phyloP scores from a whole-genome alignment of 257 asterid genomes.

The Marsdenia floribunda region DNA sequence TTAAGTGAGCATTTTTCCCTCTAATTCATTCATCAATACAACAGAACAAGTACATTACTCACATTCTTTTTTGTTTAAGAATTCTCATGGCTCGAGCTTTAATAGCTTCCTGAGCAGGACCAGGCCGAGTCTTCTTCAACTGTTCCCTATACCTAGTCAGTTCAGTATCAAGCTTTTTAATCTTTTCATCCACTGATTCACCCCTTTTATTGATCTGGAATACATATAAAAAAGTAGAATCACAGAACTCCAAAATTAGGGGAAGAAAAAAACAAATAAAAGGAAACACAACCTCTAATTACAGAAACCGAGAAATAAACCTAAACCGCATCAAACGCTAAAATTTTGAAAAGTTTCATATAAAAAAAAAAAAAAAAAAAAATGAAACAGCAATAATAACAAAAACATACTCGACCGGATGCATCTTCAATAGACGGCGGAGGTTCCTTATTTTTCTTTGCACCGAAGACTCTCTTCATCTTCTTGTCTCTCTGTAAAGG shows the following conservation, averaged over 20 bases:
- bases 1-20: background rate
- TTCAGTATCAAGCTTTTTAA: slow-evolving; percentile 77
- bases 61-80: slow-evolving; percentile 93
- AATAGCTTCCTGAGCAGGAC: slow-evolving; percentile 96
- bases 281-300: background rate
- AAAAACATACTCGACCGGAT: slow-evolving; percentile 63
- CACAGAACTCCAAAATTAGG: background rate
- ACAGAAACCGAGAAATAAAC: background rate
- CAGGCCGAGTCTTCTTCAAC: slow-evolving; percentile 89
- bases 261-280: background rate
- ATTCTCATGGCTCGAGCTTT: slow-evolving; percentile 98
- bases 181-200: slow-evolving; percentile 82
- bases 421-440: slow-evolving; percentile 84
- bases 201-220: slow-evolving; percentile 88
- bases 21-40: background rate
- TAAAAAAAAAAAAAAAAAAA: background rate
- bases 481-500: background rate
- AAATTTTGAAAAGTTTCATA: background rate
- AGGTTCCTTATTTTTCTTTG: slow-evolving; percentile 86
- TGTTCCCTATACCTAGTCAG: slow-evolving; percentile 75
- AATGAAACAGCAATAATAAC: background rate
- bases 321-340: background rate
- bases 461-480: slow-evolving; percentile 94
- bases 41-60: slow-evolving; percentile 19
- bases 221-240: background rate